Conservation (phyloP, 2,329 filamentous ascomycete genomes). For the Talaromyces sp. region DNA sequence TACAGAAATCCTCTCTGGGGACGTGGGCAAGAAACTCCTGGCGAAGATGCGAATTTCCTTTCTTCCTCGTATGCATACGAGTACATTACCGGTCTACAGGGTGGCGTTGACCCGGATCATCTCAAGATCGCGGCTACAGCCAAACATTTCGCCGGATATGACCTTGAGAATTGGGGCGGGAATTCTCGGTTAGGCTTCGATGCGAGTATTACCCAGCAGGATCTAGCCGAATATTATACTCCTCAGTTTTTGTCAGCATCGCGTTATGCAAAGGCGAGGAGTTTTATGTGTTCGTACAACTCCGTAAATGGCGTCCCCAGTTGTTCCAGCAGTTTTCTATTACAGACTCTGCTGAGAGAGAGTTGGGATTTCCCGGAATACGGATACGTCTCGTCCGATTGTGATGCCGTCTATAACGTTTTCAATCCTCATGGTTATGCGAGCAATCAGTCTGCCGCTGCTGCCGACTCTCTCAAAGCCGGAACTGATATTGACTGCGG, state of each 20-base stretch:
- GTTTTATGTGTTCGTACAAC: constrained; percentile 63
- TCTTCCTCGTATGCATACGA: constrained; percentile 49
- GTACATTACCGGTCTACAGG: constrained; percentile 55
- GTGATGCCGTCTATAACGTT: constrained; percentile 60
- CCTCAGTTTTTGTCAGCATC: constrained; percentile 63
- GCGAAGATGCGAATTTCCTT: constrained; percentile 47
- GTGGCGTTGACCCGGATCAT: constrained; percentile 36
- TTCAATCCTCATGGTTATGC: constrained; percentile 53
- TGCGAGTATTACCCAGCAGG: constrained; percentile 55
- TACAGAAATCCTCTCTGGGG: constrained; percentile 64
- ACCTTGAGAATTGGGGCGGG: constrained; percentile 49
- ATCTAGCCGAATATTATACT: constrained; percentile 65
- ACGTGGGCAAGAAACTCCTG: constrained; percentile 58
- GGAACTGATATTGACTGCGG: constrained; percentile 56
- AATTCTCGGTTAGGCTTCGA: constrained; percentile 52
- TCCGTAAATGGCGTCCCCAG: constrained; percentile 63
- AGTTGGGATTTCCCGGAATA: constrained; percentile 60
- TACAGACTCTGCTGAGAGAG: constrained; percentile 60
- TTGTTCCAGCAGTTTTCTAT: constrained; percentile 60
- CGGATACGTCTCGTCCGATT: constrained; percentile 63
- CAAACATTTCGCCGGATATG: constrained; percentile 59
- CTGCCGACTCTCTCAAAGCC: constrained; percentile 48
- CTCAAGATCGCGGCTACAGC: constrained; percentile 51
- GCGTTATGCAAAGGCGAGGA: constrained; percentile 54
- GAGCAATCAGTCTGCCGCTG: constrained; percentile 43